Percentiles rank a stretch among this genome's conserved stretches.
phyloP scores from a whole-genome alignment of 169 alveolate species.

The Besnoitia besnoiti region DNA sequence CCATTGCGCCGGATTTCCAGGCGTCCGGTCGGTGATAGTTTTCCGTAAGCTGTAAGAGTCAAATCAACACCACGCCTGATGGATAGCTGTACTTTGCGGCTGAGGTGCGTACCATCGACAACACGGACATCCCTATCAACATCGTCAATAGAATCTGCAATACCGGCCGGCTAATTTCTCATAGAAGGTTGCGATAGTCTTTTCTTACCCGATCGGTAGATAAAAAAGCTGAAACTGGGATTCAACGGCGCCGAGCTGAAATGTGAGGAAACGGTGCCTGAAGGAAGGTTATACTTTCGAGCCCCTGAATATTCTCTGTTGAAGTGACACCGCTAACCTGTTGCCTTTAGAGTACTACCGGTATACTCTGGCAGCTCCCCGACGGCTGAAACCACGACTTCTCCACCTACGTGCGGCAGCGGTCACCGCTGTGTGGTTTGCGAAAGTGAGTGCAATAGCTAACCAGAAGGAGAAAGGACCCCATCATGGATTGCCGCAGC shows the following conservation, averaged over 20 bases:
- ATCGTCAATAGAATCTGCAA: constrained; percentile 83
- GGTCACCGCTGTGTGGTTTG: background rate
- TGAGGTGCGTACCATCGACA: constrained; percentile 82
- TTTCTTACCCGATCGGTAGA: constrained; percentile 34
- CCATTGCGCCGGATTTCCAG: constrained; percentile 79
- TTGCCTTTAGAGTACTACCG: constrained; percentile 22
- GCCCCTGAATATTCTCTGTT: background rate
- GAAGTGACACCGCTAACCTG: background rate
- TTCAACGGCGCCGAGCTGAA: background rate
- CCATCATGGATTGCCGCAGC: constrained; percentile 88
- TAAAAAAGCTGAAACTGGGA: constrained; percentile 38
- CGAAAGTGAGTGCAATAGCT: background rate
- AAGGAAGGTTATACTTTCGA: background rate
- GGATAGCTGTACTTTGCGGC: background rate
- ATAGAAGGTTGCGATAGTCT: no score
- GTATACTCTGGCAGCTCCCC: constrained; percentile 71
- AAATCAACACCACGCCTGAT: background rate
- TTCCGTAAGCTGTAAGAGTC: constrained; percentile 72
- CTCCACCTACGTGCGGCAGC: constrained; percentile 62
- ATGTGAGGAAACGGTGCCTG: background rate
- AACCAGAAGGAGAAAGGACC: constrained; percentile 83
- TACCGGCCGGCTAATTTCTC: background rate
- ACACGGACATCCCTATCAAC: constrained; percentile 85
- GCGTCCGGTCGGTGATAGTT: constrained; percentile 84
- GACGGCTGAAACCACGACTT: constrained; percentile 70